Evolutionary conservation across 1,284 basidiomycete species (phyloP), one percentile per base, ranked within the genome.

Genomic region (Heterobasidion parviporum): DNA sequence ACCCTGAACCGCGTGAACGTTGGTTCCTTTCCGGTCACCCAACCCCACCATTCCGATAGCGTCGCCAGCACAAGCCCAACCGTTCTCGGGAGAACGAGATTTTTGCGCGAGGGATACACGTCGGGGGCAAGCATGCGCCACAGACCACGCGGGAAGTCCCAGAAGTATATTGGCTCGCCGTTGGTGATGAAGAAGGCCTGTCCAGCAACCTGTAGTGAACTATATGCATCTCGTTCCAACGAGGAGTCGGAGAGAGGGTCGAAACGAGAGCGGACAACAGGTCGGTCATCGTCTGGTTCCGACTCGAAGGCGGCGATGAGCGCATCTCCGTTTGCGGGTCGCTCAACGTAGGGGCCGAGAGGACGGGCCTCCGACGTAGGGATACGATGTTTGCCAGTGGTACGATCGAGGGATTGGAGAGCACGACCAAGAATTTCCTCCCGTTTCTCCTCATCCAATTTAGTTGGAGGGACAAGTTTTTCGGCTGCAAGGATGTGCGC

Each of bases 141-240:
- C n/a, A 98, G 73, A 2, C 83, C 73, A 8, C 94, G 82, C 26
- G 88, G 80, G 68, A 97, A 89, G 73, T 98, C 95, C 96, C 96
- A 99, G 75, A 98, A 98, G 67, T 91, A 91, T 57, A 90, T 80
- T 1, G 95, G 96, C 69, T 98, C 95, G 60, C 95, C 94, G 68
- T 98, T 98, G 59, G 95, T 97, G 72, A 99, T 93, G 77, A 96
- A 97, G 77, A 97, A 99, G 0, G 79, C 92, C 69, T 98, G 90
- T 0, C 97, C 97, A 3, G 93, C 94, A 41, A 98, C 90, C 60
- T 84, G 78, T 14, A 94, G 75, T 72, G 59, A 74, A 62, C 60
- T 59, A 15, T 35, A 48, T 56, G 80, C 79, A 14, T 76, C 69
- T 43, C 77, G 73, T 34, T 72, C 79, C 59, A 87, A 70, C 12